Evolutionary conservation across 371 early-diverging fungal genomes (phyloP).

Genomic region (Mortierella sp.): DNA sequence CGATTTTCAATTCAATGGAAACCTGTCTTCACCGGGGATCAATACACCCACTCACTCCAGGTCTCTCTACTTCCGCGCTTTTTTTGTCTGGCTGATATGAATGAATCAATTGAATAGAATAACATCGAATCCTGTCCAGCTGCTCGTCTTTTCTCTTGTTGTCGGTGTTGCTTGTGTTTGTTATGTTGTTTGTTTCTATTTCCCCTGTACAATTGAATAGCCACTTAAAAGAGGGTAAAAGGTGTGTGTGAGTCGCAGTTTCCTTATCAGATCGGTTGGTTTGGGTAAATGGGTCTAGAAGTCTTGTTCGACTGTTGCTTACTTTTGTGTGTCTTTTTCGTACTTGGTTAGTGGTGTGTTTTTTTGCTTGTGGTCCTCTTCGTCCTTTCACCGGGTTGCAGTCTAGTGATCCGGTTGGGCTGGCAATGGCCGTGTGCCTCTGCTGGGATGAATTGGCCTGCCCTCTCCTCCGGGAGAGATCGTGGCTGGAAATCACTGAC

Average conservation of each 20-base stretch:
- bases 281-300: neutral
- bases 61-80: neutral
- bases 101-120: neutral
- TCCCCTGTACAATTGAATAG: neutral
- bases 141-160: neutral
- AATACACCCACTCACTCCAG: neutral
- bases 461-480: neutral
- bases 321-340: neutral
- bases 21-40: neutral
- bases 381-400: neutral
- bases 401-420: no score
- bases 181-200: no score
- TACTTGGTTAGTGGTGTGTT: neutral
- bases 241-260: neutral
- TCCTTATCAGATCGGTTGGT: constrained; percentile 10
- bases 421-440: no score
- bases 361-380: neutral
- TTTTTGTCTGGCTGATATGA: neutral
- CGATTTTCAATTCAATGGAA: neutral
- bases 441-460: neutral
- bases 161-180: no score
- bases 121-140: neutral
- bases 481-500: constrained; percentile 2
- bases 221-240: neutral
- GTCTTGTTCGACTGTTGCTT: neutral